Base-by-base conservation (phyloP, 805 yeast species). In the Suhomyces sp. region DNA sequence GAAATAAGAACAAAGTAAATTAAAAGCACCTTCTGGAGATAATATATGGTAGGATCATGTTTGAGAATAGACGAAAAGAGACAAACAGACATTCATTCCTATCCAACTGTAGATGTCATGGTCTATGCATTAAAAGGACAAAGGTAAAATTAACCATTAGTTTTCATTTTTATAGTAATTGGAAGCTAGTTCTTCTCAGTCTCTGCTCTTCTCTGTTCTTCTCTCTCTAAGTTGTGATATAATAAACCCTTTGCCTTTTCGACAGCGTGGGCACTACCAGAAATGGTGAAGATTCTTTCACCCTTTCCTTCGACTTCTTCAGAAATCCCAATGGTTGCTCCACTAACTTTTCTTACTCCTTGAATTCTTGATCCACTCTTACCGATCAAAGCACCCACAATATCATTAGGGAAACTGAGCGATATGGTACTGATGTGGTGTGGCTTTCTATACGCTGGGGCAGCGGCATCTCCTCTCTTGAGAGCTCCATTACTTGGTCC, bases 381-480 rank as follows among this genome's bases (percentile, higher is more conserved):
- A 40, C 96, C 96, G 49, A 88, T 86, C 36, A 88, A 70, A 33
- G 95, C 91, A 27, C 96, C 96, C 28, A 88, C 95, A 65, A 80
- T 79, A 41, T 80, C 86, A 46, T 83, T 81, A 24, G 95, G 87
- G 54, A 87, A 83, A 19, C 75, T 66, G 13, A 79, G 63, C 3
- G 70, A 59, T 27, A 73, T 72, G 5, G 76, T 47, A 14, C 31
- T 31, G 24, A 24, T 48, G 22, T 45, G 44, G 34, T 63, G 54
- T 38, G 48, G 54, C 26, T 57, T 54, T 32, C 47, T 38, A 30
- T 33, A 33, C 11, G 40, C 29, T 12, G 35, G 15, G 7, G 27
- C 4, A 22, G 8, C 17, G 12, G 30, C 24, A 20, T 4, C 23
- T 21, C 46, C 38, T 32, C 38, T 13, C 9, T 35, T 28, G 9